phyloP scores from a whole-genome alignment of 2,329 filamentous ascomycete genomes.

The Elsinoe batatas region DNA sequence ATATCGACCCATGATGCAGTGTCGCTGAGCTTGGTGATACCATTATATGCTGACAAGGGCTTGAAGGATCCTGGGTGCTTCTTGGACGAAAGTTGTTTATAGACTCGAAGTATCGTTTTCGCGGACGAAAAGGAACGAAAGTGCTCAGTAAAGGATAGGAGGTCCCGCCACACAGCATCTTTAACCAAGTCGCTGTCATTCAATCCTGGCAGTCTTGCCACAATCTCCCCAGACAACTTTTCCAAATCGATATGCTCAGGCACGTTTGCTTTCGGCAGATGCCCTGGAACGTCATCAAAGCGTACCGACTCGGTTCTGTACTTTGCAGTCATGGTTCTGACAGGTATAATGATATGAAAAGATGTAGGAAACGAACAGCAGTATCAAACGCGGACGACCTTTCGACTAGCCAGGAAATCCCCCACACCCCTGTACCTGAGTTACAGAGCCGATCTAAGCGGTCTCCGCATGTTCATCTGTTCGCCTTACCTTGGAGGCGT shows the following conservation, averaged over 20 bases:
- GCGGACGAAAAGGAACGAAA: slow-evolving; percentile 44
- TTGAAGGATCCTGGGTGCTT: slow-evolving; percentile 25
- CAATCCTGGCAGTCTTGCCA: slow-evolving; percentile 11
- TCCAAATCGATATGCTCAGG: slow-evolving; percentile 8
- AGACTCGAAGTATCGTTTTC: slow-evolving; percentile 32
- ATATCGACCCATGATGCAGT: slow-evolving; percentile 22
- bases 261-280: slow-evolving; percentile 5
- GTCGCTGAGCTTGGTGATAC: slow-evolving; percentile 23
- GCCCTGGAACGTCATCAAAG: slow-evolving; percentile 12
- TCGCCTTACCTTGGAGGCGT: no score
- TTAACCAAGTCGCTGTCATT: slow-evolving; percentile 10
- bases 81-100: slow-evolving; percentile 24
- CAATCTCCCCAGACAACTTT: slow-evolving; percentile 8
- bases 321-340: not conserved
- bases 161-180: slow-evolving; percentile 43
- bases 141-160: slow-evolving; percentile 47
- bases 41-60: slow-evolving; percentile 9
- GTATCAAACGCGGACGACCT: not conserved
- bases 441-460: not conserved
- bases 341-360: not conserved
- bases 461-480: not conserved
- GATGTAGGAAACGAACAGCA: not conserved
- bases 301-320: slow-evolving; percentile 6
- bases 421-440: not conserved
- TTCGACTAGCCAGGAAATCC: not conserved